Base-by-base conservation (phyloP, 2,329 filamentous ascomycete genomes). In the Clarireedia homoeocarpa region DNA sequence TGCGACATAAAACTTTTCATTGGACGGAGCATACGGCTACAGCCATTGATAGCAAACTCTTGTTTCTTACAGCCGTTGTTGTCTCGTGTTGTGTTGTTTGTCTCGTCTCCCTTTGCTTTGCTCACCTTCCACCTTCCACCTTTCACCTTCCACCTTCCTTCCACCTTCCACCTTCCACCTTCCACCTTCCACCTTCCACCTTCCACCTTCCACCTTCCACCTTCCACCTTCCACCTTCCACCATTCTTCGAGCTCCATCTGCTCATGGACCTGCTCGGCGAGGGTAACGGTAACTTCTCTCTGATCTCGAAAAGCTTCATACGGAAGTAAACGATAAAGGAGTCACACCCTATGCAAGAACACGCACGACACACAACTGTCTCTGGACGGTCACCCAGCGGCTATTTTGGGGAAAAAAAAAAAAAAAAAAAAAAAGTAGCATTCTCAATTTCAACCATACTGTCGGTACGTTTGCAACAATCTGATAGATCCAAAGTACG, bases 261-360 rank as follows among this genome's bases (percentile, higher is more conserved):
- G 42, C 40, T 17, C 17, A 53, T 47, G 27, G 36, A 47, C 17
- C 7, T 38, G 14, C 3, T 7, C 24, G 5, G 26, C 6, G 23
- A 34, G 4, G 9, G 10, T 5, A 34, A 4, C 30, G 9, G 30
- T 34, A 34, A 12, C 10, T 12, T 34, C 10, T 34, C 30, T 34
- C 30, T 34, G 30, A 34, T 9, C 30, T 12, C 30, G 20, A 20
- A 20, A 34, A 2, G 26, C 5, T 12, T 12, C 30, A 47, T 53
- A 46, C 51, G 23, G 48, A 30, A 23, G 30, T 12, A 15, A 10
- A 34, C 17, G 40, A 34, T 40, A 42, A 49, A 24, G 36, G 39
- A 34, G 45, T 17, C 14, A 49, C 45, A 42, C 34, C 39, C 48
- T 36, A 54, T 45, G 52, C 42, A 54, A 42, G 17, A 47, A 53